Evolutionary conservation across 1,139 yeast species (phyloP).

Genomic region (Hyphopichia khmerensis): DNA sequence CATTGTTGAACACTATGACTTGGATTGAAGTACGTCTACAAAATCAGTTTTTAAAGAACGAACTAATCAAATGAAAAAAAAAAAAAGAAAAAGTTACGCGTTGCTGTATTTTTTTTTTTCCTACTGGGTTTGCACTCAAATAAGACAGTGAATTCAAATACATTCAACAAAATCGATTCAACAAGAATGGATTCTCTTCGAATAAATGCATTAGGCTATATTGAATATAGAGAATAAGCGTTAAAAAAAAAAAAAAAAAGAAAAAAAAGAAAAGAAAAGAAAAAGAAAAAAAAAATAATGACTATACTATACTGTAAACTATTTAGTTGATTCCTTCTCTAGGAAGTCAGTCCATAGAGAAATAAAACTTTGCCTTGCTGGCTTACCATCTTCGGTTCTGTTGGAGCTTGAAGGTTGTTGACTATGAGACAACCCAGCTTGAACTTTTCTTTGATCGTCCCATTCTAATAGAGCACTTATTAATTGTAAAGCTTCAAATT

Average conservation of each 20-base stretch:
- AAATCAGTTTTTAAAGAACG: too few relatives aligned
- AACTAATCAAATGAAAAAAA: too few relatives aligned
- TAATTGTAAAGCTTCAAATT: conserved; percentile 85
- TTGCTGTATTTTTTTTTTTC: too few relatives aligned
- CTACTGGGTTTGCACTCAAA: too few relatives aligned
- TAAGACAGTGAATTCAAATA: too few relatives aligned
- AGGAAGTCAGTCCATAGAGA: conserved; percentile 87
- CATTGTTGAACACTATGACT: neutral
- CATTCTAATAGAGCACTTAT: conserved; percentile 82
- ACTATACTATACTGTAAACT: conserved; percentile 8
- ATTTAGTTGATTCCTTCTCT: conserved; percentile 64
- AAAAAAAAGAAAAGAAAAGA: neutral
- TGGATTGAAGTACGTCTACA: too few relatives aligned
- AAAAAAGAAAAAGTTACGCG: too few relatives aligned
- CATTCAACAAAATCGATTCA: too few relatives aligned
- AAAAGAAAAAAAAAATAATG: neutral
- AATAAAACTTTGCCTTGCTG: conserved; percentile 67
- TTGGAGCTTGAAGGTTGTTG: conserved; percentile 16
- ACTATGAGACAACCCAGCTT: conserved; percentile 72
- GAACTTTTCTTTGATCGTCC: conserved; percentile 80
- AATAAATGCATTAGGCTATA: too few relatives aligned
- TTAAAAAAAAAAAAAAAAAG: neutral
- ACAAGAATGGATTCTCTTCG: too few relatives aligned
- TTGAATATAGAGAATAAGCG: neutral
- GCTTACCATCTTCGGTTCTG: conserved; percentile 18